Percentiles rank a stretch among this genome's conserved stretches.
phyloP scores from a whole-genome alignment of 192 early-diverging fungal genomes.

The Coemansia sp. region DNA sequence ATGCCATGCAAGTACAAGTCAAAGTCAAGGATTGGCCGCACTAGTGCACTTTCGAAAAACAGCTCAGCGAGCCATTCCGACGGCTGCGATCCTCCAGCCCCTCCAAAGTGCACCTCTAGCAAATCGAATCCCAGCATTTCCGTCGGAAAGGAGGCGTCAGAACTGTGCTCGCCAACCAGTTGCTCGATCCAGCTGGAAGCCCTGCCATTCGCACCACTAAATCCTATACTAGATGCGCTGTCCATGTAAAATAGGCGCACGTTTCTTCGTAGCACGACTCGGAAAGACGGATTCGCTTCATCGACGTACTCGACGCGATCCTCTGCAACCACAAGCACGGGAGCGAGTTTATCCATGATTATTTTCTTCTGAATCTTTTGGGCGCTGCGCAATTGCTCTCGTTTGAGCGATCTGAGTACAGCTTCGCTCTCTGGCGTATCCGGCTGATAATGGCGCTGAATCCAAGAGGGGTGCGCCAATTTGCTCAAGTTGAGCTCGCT shows the following conservation, averaged over 20 bases:
- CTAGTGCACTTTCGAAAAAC: constrained; percentile 40
- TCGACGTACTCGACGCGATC: constrained; percentile 41
- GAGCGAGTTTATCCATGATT: constrained; percentile 36
- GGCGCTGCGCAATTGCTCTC: constrained; percentile 26
- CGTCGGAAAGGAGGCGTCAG: neutral
- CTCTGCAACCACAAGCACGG: constrained; percentile 26
- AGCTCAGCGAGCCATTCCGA: constrained; percentile 41
- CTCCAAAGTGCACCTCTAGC: constrained; percentile 35
- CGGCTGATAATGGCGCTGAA: neutral
- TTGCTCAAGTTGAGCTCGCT: constrained; percentile 48
- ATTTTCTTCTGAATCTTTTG: constrained; percentile 51
- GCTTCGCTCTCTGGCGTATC: constrained; percentile 8
- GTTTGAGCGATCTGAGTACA: constrained; percentile 5
- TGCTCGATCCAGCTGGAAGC: neutral
- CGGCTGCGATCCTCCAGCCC: constrained; percentile 8
- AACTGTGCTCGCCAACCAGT: neutral
- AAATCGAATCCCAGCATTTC: constrained; percentile 8
- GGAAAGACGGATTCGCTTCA: constrained; percentile 7
- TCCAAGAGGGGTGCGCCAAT: constrained; percentile 4
- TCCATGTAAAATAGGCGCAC: constrained; percentile 11
- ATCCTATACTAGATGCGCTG: neutral
- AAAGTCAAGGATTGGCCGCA: constrained; percentile 51
- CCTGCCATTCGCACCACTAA: neutral
- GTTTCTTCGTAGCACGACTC: constrained; percentile 33
- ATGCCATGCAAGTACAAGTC: constrained; percentile 44